Evolutionary conservation across 108 stramenopile species (phyloP).

Genomic region (Cyclotella atomus): DNA sequence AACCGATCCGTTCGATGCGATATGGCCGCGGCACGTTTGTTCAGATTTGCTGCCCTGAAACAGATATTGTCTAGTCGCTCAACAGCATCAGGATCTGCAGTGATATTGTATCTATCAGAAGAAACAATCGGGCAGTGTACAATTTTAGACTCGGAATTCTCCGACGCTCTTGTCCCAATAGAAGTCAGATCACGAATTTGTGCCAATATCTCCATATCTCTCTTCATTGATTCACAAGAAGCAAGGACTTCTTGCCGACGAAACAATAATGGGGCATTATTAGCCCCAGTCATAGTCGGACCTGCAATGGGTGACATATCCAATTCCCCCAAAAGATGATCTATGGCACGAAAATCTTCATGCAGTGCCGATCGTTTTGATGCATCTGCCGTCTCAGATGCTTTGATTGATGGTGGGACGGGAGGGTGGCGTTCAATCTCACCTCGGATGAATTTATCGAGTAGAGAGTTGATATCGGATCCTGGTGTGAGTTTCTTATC

Average conservation of each 20-base stretch:
- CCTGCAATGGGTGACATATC: conserved; percentile 35
- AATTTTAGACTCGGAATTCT: conserved; percentile 26
- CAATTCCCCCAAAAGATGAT: conserved; percentile 38
- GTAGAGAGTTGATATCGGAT: conserved; percentile 13
- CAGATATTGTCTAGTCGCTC: conserved; percentile 56
- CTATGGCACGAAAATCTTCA: conserved; percentile 40
- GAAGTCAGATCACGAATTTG: conserved; percentile 59
- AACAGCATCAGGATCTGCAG: conserved; percentile 45
- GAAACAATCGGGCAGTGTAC: conserved; percentile 73
- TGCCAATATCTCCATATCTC: conserved; percentile 59
- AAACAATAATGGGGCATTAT: conserved; percentile 55
- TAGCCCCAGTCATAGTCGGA: conserved; percentile 14
- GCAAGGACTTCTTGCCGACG: conserved; percentile 76
- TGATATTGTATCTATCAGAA: conserved; percentile 44
- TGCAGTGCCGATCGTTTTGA: conserved; percentile 38
- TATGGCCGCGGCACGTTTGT: conserved; percentile 18
- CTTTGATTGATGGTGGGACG: conserved; percentile 9
- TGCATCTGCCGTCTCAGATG: conserved; percentile 11
- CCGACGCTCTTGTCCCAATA: conserved; percentile 30
- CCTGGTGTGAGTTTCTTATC: neutral
- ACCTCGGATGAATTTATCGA: conserved; percentile 40
- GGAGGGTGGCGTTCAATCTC: conserved; percentile 17
- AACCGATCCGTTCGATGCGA: conserved; percentile 46
- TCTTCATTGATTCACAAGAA: conserved; percentile 43
- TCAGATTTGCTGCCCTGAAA: conserved; percentile 43